Percentiles rank a stretch among this genome's conserved stretches.
Conservation (phyloP, 352 stramenopile species). For the Globisporangium carolinianum region DNA sequence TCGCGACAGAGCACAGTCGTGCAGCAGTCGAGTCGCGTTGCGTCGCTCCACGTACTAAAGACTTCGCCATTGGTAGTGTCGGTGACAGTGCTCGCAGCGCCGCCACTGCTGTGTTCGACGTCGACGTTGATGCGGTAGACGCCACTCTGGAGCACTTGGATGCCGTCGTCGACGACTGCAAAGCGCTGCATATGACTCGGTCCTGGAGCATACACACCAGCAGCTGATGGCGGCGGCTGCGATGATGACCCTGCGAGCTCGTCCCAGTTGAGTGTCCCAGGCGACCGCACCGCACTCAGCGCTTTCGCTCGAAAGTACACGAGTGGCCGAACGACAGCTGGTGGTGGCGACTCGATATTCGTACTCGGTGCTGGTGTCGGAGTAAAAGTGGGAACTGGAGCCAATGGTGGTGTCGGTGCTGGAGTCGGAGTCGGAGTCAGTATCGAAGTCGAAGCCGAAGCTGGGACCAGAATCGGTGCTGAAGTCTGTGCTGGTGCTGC, state of each 20-base stretch:
- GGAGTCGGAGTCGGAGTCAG: too few species aligned
- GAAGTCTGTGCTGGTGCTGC: too few species aligned
- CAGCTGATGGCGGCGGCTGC: constrained; percentile 4
- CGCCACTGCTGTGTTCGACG: constrained; percentile 14
- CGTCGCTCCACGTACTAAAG: constrained; percentile 31
- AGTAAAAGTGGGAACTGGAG: not conserved
- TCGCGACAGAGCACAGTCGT: constrained; percentile 10
- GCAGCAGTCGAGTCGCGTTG: not conserved
- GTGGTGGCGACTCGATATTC: too few species aligned
- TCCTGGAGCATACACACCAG: not conserved
- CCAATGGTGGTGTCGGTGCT: too few species aligned
- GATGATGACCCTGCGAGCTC: not conserved
- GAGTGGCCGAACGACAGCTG: not conserved
- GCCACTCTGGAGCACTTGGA: constrained; percentile 16
- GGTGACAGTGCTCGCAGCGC: not conserved
- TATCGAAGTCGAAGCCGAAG: too few species aligned
- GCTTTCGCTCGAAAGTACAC: not conserved
- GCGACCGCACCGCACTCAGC: constrained; percentile 6
- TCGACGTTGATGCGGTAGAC: constrained; percentile 31
- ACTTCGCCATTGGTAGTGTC: not conserved
- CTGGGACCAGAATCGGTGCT: too few species aligned
- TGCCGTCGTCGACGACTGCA: constrained; percentile 20
- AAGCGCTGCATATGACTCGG: constrained; percentile 8
- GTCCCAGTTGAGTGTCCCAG: constrained; percentile 25
- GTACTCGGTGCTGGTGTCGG: too few species aligned